Base-by-base conservation (phyloP, 2,329 filamentous ascomycete species). In the Periconia macrospinosa region DNA sequence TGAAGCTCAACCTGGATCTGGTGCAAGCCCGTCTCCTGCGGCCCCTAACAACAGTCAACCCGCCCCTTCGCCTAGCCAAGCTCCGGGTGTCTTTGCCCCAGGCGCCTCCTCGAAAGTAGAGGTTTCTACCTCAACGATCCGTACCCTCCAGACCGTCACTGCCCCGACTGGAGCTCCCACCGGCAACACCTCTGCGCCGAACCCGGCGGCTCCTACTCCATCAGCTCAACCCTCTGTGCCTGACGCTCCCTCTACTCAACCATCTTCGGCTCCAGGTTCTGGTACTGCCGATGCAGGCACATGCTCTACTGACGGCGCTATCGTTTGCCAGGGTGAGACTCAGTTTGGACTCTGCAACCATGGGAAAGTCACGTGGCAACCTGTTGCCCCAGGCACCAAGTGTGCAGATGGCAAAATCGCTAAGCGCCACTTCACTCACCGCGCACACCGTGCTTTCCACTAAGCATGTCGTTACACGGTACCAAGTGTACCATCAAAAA, bases 311-410 rank as follows among this genome's bases (percentile, higher is more conserved):
- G 62, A 76, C 13, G 76, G 75, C 48, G 62, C 62, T 1, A 27
- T 72, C 18, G 30, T 73, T 8, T 79, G 77, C 63, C 74, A 73
- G 41, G 68, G 72, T 40, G 60, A 69, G 52, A 72, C 50, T 11
- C 52, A 65, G 18, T 80, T 76, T 46, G 76, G 72, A 6, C 55
- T 78, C 41, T 78, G 75, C 62, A 69, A 76, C 55, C 63, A 70
- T 30, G 77, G 76, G 43, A 58, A 59, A 14, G 70, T 74, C 3
- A 48, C 72, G 11, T 76, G 67, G 55, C 73, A 76, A 59, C 40
- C 63, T 23, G 75, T 79, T 3, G 76, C 78, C 18, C 53, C 65
- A 1, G 78, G 78, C 3, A 80, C 77, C 0, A 69, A 67, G 37
- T 80, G 78, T 61, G 43, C 57, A 13, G 62, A 71, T 47, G 76